phyloP scores from a whole-genome alignment of 345 rosid genomes.

The Moringa oleifera region DNA sequence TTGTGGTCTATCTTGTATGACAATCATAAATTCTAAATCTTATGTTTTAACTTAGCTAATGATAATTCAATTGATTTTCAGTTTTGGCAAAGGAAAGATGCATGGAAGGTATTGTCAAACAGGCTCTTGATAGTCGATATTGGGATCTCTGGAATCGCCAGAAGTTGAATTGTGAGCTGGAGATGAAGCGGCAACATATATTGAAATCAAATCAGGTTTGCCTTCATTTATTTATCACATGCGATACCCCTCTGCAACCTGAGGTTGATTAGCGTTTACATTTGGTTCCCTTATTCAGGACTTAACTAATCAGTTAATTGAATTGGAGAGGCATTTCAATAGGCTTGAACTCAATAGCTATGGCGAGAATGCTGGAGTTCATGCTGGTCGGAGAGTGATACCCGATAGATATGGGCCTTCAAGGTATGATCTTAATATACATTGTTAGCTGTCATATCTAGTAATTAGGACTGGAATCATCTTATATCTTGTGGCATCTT shows the following conservation, averaged over 20 bases:
- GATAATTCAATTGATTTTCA: conserved; percentile 32
- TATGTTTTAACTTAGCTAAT: neutral
- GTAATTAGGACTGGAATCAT: neutral
- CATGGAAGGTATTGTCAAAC: conserved; percentile 75
- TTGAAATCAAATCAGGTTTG: conserved; percentile 64
- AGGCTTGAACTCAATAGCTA: conserved; percentile 75
- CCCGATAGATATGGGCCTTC: conserved; percentile 53
- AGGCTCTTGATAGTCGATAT: conserved; percentile 73
- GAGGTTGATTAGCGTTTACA: conserved; percentile 10
- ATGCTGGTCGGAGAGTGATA: conserved; percentile 37
- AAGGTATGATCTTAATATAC: conserved; percentile 43
- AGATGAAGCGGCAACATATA: conserved; percentile 62
- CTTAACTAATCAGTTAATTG: conserved; percentile 76
- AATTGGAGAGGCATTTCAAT: conserved; percentile 86
- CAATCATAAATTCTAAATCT: neutral
- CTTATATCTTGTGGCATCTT: neutral
- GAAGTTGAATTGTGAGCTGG: conserved; percentile 79
- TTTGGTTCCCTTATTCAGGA: conserved; percentile 44
- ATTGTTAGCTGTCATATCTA: conserved; percentile 12
- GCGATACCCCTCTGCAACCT: conserved; percentile 13
- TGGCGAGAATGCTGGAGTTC: conserved; percentile 47
- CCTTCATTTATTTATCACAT: conserved; percentile 12
- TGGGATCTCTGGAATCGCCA: conserved; percentile 92
- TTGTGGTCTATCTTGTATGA: neutral
- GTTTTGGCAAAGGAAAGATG: conserved; percentile 77